These are phyloP conservation scores for Penicillium cosmopolitanum DNA, from an alignment of 495 filamentous ascomycete genomes.

Conservation along the genomic window DNA sequence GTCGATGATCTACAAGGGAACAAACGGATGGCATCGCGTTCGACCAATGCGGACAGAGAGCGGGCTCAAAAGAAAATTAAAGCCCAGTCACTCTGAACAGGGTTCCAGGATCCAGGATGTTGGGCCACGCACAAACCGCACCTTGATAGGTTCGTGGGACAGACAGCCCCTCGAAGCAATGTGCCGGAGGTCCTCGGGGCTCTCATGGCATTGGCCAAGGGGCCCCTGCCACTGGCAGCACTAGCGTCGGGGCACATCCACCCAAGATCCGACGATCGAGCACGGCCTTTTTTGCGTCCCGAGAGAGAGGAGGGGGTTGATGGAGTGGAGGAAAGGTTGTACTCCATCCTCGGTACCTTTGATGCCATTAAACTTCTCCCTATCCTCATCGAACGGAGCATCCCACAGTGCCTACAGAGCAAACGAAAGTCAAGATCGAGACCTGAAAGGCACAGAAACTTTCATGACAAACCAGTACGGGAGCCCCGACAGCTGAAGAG, in stretches of 20 bases:
- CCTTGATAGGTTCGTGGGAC: slow-evolving; percentile 30
- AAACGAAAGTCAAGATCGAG: background rate
- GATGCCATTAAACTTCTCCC: slow-evolving; percentile 7
- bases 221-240: slow-evolving; percentile 15
- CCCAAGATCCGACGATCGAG: slow-evolving; percentile 33
- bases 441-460: background rate
- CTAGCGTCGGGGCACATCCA: slow-evolving; percentile 30
- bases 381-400: background rate
- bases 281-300: slow-evolving; percentile 7
- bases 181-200: background rate
- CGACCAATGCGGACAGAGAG: slow-evolving; percentile 4
- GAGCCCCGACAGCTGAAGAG: slow-evolving; percentile 21
- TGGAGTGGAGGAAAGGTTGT: slow-evolving; percentile 1
- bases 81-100: slow-evolving; percentile 21
- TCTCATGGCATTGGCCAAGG: slow-evolving; percentile 22
- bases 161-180: background rate
- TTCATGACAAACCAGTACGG: slow-evolving; percentile 6
- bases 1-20: slow-evolving; percentile 22
- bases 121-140: slow-evolving; percentile 32
- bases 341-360: slow-evolving; percentile 1
- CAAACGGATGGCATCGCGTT: slow-evolving; percentile 5
- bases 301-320: background rate
- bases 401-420: background rate
- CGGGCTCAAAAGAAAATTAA: slow-evolving; percentile 16
- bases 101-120: slow-evolving; percentile 32